These are phyloP conservation scores for Syzygium malaccense DNA, from an alignment of 441 rosid species.

Conservation along the genomic window DNA sequence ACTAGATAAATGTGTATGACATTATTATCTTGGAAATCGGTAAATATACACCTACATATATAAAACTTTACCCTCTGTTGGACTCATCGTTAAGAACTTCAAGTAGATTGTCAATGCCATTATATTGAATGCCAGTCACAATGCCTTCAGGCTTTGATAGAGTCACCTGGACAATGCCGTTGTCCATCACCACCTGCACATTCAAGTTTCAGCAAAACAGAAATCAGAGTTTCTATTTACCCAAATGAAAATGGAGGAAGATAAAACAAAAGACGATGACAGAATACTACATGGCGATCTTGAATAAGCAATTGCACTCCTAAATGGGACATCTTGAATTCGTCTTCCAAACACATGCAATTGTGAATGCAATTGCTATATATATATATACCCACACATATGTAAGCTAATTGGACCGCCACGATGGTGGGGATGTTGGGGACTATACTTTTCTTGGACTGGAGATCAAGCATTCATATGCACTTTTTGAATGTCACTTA, in stretches of 20 bases:
- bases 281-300: slow-evolving; percentile 48
- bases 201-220: background rate
- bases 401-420: background rate
- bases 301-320: slow-evolving; percentile 44
- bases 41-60: background rate
- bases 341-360: background rate
- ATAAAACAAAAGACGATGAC: background rate
- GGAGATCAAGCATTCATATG: slow-evolving; percentile 35
- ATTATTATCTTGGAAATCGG: background rate
- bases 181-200: background rate
- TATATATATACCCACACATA: background rate
- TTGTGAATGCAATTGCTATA: background rate
- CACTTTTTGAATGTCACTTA: slow-evolving; percentile 5
- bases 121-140: background rate
- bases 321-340: slow-evolving; percentile 24
- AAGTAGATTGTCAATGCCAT: background rate
- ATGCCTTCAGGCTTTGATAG: background rate
- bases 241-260: background rate
- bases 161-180: background rate
- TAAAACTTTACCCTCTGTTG: background rate
- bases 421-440: background rate
- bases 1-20: background rate
- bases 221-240: background rate
- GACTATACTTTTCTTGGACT: slow-evolving; percentile 37
- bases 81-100: background rate